Base-by-base conservation (phyloP, 805 yeast genomes). In the Citeromyces matritensis region DNA sequence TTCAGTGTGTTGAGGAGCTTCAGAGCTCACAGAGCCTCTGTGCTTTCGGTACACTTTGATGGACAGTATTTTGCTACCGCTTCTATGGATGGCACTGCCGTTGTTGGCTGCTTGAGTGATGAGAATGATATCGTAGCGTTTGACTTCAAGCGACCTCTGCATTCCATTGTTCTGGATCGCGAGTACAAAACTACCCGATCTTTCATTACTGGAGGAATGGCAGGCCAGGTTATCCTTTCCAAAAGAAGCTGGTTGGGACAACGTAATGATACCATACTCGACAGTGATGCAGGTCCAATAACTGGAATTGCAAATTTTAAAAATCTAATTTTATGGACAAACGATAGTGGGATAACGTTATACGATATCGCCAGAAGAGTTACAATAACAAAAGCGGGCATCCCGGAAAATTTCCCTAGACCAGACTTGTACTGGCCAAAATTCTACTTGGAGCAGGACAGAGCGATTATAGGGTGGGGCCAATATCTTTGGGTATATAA, bases 71-170 rank as follows among this genome's bases (percentile, higher is more conserved):
- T 91, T 37, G 93, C 91, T 0, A 75, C 94, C 0, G 95, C 86
- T 0, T 84, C 96, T 0, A 76, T 88, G 59, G 98, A 91, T 48
- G 98, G 98, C 1, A 80, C 94, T 0, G 79, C 88, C 0, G 84
- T 84, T 2, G 68, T 84, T 4, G 91, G 95, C 0, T 68, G 85
- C 2, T 56, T 82, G 1, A 36, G 39, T 2, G 80, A 77, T 38
- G 69, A 69, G 12, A 54, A 59, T 4, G 91, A 79, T 41, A 69
- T 79, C 3, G 59, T 65, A 0, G 85, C 84, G 3, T 77, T 69
- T 41, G 94, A 86, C 51, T 81, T 85, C 50, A 77, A 79, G 42
- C 59, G 96, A 19, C 96, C 97, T 0, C 67, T 91, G 0, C 93
- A 85, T 46, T 74, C 94, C 0, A 93, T 88, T 3, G 81, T 84